phyloP scores from a whole-genome alignment of 805 yeast species.

The Kodamaea nitidulidarum region DNA sequence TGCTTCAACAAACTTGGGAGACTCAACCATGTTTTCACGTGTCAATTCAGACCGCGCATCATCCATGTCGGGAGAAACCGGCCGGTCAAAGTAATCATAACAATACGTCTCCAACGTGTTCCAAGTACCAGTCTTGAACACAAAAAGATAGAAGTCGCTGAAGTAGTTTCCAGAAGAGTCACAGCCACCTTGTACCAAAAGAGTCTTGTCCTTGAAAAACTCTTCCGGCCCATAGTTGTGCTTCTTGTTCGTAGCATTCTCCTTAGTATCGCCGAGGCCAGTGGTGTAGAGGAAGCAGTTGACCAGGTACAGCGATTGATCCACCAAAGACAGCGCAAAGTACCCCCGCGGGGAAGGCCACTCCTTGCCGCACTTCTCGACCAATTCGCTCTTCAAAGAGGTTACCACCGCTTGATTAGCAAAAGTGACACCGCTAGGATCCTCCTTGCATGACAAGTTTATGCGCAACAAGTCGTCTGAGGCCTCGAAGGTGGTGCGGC shows the following conservation, averaged over 20 bases:
- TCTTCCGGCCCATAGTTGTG: conserved; percentile 5
- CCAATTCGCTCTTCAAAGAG: conserved; percentile 7
- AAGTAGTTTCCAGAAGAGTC: conserved; percentile 25
- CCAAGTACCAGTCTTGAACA: conserved; percentile 34
- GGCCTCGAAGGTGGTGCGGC: conserved; percentile 23
- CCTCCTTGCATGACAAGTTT: conserved; percentile 27
- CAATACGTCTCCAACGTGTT: conserved; percentile 28
- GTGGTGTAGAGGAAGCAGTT: conserved; percentile 15
- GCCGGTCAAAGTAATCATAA: conserved; percentile 31
- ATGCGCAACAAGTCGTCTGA: conserved; percentile 33
- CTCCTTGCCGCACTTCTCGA: conserved; percentile 5
- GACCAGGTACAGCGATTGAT: conserved; percentile 16
- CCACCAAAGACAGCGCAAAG: conserved; percentile 32
- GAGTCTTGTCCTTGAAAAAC: conserved; percentile 26
- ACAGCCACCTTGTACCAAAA: conserved; percentile 41
- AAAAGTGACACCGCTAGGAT: conserved; percentile 12
- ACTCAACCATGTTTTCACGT: conserved; percentile 22
- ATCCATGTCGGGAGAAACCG: conserved; percentile 27
- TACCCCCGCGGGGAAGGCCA: conserved; percentile 40
- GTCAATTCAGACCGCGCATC: conserved; percentile 21
- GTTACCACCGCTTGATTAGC: conserved; percentile 21
- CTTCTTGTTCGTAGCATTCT: conserved; percentile 5
- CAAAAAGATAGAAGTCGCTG: conserved; percentile 31
- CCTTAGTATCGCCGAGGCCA: neutral
- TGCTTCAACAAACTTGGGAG: conserved; percentile 33